These are phyloP conservation scores for Pythium guiyangense DNA, from an alignment of 352 stramenopile species.

Conservation along the genomic window DNA sequence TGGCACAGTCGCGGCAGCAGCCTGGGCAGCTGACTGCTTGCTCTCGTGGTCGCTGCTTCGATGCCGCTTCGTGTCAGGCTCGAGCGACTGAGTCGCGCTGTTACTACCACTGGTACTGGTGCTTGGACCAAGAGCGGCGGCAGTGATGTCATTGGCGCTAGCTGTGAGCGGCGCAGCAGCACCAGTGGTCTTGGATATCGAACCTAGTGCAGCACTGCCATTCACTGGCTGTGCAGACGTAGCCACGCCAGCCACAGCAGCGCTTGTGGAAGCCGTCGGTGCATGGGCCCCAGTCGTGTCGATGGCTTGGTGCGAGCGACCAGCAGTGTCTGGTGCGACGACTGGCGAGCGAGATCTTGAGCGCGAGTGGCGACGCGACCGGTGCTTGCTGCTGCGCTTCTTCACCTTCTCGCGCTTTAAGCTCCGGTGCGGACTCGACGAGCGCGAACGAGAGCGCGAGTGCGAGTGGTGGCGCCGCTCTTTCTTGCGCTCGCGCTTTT, in stretches of 20 bases:
- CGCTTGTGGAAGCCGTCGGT: too few species aligned
- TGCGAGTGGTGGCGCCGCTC: conserved; percentile 14
- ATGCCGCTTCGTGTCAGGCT: conserved; percentile 11
- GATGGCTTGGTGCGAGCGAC: too few species aligned
- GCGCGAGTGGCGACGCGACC: conserved; percentile 9
- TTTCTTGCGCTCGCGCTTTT: conserved; percentile 11
- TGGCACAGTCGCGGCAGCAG: too few species aligned
- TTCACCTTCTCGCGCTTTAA: conserved; percentile 20
- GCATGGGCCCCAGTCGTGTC: too few species aligned
- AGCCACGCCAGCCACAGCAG: too few species aligned
- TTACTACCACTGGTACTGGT: neutral
- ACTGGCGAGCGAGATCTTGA: conserved; percentile 12
- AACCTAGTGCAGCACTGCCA: too few species aligned
- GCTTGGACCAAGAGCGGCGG: neutral
- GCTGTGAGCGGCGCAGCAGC: neutral
- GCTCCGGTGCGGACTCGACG: conserved; percentile 14
- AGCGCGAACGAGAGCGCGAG: conserved; percentile 15
- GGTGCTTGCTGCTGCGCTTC: conserved; percentile 11
- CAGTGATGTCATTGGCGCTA: neutral
- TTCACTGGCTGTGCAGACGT: too few species aligned
- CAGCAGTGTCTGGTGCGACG: neutral
- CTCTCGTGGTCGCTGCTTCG: conserved; percentile 14
- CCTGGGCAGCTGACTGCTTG: neutral
- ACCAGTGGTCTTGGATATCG: too few species aligned
- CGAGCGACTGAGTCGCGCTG: neutral